Base-by-base conservation (phyloP, 805 yeast genomes). In the Candida oleophila region DNA sequence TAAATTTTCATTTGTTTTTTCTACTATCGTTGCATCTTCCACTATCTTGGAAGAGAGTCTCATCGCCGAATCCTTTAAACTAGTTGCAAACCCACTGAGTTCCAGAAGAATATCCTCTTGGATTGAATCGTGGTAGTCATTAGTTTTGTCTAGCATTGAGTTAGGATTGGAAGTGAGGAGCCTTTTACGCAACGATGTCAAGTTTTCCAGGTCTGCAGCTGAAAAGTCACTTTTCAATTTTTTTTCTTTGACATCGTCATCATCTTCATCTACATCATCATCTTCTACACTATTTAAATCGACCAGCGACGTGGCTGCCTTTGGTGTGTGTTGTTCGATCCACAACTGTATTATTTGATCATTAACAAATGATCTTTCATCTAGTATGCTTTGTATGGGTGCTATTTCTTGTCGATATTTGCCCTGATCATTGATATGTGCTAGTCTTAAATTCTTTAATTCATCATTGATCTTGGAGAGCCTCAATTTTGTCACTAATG, bases 21-120 rank as follows among this genome's bases (percentile, higher is more conserved):
- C 53, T 22, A 73, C 55, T n/a, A 68, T 53, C 21, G 50, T 57
- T 19, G 65, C 54, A 50, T 72, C 77, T 32, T 65, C 74, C 18
- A 55, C 54, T 52, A 69, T 57, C 49, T 57, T 73, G 48, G 56
- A 59, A 51, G 69, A 78, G 16, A 71, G 69, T 4, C 57, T 54
- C 25, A 68, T 51, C 1, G 85, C 84, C 16, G 80, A 76, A 21
- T 62, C 58, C 50, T 76, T 78, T 51, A 81, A 69, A 5, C 68
- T 61, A 5, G 69, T 55, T 0, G 82, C 81, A 62, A 81, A 69
- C 16, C 66, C 73, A 3, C 74, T 57, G 42, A 81, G 64, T 36
- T 81, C 84, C 22, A 59, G 61, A 28, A 81, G 56, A 14, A 81
- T 62, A 34, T 75, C 76, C 33, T 75, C 75, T 57, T 81, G 86